Conservation (phyloP, 164 flowering plant genomes). For the Umbilicus rupestris region DNA sequence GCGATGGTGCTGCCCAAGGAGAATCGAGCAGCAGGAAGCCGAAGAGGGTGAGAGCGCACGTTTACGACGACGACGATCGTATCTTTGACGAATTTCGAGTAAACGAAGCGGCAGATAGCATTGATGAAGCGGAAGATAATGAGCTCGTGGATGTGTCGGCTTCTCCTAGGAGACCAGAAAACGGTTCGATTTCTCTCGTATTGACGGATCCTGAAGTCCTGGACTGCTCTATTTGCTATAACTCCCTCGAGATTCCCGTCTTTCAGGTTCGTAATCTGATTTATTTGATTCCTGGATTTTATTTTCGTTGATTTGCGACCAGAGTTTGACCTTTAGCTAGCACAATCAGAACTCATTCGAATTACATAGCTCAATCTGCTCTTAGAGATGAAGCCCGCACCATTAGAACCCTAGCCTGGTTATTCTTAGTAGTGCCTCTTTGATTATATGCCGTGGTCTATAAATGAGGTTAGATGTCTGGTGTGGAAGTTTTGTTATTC, state of each 20-base stretch:
- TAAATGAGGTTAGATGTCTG: no score
- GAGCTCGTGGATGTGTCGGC: background rate
- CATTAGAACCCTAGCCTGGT: no score
- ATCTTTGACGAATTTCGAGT: no score
- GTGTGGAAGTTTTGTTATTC: no score
- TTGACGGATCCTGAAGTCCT: slow-evolving; percentile 56
- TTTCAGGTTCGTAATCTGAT: slow-evolving; percentile 41
- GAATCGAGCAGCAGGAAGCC: background rate
- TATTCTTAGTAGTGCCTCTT: no score
- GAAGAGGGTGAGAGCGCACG: background rate
- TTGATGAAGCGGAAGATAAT: background rate
- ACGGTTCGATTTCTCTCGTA: slow-evolving; percentile 23
- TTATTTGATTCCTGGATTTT: background rate
- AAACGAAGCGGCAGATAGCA: slow-evolving; percentile 9
- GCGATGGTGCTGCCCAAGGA: background rate
- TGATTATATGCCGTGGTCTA: no score
- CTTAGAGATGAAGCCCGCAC: no score
- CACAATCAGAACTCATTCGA: no score
- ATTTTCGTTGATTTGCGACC: no score
- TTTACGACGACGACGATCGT: background rate
- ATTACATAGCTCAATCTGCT: no score
- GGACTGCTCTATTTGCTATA: slow-evolving; percentile 59
- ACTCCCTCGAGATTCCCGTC: slow-evolving; percentile 42
- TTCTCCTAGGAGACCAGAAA: background rate
- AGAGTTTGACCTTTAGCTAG: no score